These are phyloP conservation scores for Dictyostelium brefeldianum DNA, from an alignment of 78 protist genomes.

Conservation along the genomic window DNA sequence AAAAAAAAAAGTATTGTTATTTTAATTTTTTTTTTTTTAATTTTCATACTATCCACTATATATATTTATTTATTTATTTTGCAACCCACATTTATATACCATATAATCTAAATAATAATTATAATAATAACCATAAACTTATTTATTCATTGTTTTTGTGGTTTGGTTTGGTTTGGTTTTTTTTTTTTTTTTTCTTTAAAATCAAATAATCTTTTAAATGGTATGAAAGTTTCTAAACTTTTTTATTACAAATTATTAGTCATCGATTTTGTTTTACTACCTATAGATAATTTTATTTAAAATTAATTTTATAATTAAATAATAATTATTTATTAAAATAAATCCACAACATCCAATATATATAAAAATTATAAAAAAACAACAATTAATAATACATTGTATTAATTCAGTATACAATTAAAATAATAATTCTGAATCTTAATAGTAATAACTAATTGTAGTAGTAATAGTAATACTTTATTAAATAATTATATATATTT, in stretches of 20 bases:
- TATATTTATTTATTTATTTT: not conserved
- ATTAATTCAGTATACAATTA: too few species aligned
- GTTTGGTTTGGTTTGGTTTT: too few species aligned
- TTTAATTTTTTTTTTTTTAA: not conserved
- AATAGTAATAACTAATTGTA: not conserved
- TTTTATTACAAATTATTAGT: slow-evolving; percentile 1
- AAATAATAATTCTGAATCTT: not conserved
- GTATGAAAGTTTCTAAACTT: not conserved
- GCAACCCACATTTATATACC: not conserved
- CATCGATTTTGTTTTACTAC: not conserved
- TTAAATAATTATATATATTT: too few species aligned
- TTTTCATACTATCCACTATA: not conserved
- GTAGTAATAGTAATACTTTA: not conserved
- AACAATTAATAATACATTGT: too few species aligned
- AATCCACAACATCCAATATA: not conserved
- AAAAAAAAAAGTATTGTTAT: not conserved
- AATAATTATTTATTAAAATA: not conserved
- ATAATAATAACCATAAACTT: not conserved
- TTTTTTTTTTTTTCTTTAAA: not conserved
- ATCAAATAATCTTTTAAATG: not conserved
- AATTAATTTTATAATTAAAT: not conserved
- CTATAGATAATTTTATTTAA: slow-evolving; percentile 5
- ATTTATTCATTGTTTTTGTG: not conserved
- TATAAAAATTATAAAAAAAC: too few species aligned
- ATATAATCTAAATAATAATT: too few species aligned